Percentiles rank a stretch among this genome's conserved stretches.
Evolutionary conservation across 169 alveolate genomes (phyloP).

Genomic region (Eimeria falciformis): DNA sequence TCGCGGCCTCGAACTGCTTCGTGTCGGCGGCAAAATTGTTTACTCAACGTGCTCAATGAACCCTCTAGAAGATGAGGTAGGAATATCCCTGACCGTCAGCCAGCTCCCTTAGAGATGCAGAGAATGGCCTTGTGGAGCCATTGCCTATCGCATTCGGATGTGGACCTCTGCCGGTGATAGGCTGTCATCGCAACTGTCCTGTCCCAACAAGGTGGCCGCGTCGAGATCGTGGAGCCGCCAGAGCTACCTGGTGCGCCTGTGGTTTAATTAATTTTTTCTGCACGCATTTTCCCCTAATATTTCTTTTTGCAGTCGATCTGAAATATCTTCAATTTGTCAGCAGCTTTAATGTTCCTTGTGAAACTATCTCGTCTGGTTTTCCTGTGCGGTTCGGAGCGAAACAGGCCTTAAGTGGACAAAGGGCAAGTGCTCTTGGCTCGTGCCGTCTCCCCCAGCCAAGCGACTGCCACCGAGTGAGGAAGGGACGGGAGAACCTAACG

Average conservation of each 20-base stretch:
- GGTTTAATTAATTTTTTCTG: too few species aligned
- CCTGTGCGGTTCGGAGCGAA: not conserved
- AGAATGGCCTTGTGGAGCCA: too few species aligned
- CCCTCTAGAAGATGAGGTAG: constrained; percentile 96
- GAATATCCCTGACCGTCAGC: not conserved
- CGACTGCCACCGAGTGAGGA: not conserved
- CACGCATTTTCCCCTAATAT: too few species aligned
- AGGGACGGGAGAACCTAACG: not conserved
- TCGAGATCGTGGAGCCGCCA: constrained; percentile 77
- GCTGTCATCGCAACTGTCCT: constrained; percentile 86
- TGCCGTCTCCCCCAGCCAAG: constrained; percentile 64
- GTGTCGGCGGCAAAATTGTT: constrained; percentile 89
- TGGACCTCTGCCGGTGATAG: constrained; percentile 11
- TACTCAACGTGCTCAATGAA: constrained; percentile 96
- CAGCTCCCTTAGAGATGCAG: too few species aligned
- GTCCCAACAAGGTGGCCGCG: constrained; percentile 48
- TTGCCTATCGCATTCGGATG: too few species aligned
- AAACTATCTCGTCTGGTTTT: not conserved
- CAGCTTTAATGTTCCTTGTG: not conserved
- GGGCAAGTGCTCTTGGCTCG: constrained; percentile 67
- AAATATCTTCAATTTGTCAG: too few species aligned
- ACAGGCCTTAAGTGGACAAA: constrained; percentile 62
- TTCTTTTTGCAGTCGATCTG: too few species aligned
- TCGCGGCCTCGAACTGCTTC: constrained; percentile 89
- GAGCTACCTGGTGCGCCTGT: constrained; percentile 73